These are phyloP conservation scores for Eudorina sp. DNA, from an alignment of 139 green algal species.

Conservation along the genomic window DNA sequence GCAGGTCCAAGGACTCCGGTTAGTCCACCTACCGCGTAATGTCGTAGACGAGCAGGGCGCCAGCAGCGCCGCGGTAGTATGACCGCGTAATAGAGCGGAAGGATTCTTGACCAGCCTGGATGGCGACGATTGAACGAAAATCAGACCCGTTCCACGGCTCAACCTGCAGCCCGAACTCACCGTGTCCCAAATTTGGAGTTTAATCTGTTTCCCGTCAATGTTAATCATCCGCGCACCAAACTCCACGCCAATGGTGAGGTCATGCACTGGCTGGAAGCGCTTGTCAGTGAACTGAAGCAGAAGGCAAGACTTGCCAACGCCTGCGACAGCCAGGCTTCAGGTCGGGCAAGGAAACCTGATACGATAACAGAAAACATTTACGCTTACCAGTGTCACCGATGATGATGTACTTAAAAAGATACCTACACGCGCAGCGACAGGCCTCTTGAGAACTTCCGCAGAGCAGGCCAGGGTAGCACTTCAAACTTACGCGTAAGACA, in stretches of 20 bases:
- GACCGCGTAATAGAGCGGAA: constrained; percentile 98
- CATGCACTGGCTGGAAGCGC: constrained; percentile 97
- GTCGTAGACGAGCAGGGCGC: constrained; percentile 98
- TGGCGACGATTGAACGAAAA: too few relatives aligned
- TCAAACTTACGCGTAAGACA: constrained; percentile 66
- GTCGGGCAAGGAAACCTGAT: too few relatives aligned
- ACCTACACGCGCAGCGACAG: constrained; percentile 61
- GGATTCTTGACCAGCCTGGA: constrained; percentile 96
- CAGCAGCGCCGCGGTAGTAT: constrained; percentile 99
- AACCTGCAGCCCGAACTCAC: constrained; percentile 55
- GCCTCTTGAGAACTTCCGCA: neutral
- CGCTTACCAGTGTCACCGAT: constrained; percentile 98
- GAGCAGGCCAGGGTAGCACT: neutral
- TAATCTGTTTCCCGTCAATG: constrained; percentile 98
- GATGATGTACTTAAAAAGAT: constrained; percentile 99
- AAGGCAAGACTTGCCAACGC: constrained; percentile 99
- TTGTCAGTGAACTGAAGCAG: constrained; percentile 99
- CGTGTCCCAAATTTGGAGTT: constrained; percentile 98
- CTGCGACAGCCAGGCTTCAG: constrained; percentile 69
- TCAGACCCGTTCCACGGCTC: neutral
- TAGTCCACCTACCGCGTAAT: constrained; percentile 80
- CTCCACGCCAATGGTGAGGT: constrained; percentile 93
- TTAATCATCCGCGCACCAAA: constrained; percentile 99
- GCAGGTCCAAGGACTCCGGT: neutral
- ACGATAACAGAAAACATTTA: too few relatives aligned